phyloP scores from a whole-genome alignment of 495 filamentous ascomycete species.

The Halenospora varia region DNA sequence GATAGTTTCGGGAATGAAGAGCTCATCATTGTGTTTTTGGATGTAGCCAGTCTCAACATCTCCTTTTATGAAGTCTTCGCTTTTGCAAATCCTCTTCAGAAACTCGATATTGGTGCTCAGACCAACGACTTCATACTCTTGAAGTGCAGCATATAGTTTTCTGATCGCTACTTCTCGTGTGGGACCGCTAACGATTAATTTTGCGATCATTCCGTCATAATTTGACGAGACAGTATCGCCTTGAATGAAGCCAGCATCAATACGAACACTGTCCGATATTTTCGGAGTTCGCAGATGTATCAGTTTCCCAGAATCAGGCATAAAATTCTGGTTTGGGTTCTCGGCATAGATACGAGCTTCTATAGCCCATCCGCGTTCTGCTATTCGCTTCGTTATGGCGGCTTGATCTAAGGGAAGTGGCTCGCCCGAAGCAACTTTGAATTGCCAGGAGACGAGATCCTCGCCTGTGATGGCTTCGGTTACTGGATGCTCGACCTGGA shows the following conservation, averaged over 20 bases:
- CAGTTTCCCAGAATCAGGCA: constrained; percentile 88
- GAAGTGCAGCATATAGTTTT: constrained; percentile 75
- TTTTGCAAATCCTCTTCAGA: constrained; percentile 77
- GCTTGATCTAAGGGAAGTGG: constrained; percentile 81
- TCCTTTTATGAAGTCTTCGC: constrained; percentile 76
- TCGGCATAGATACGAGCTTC: constrained; percentile 97
- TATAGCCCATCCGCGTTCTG: constrained; percentile 77
- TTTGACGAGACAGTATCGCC: constrained; percentile 93
- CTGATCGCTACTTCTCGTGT: constrained; percentile 77
- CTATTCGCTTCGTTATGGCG: constrained; percentile 73
- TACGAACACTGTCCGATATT: constrained; percentile 66
- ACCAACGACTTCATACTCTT: constrained; percentile 89
- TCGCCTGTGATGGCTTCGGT: constrained; percentile 96
- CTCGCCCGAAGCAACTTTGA: constrained; percentile 85
- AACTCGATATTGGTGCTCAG: constrained; percentile 96
- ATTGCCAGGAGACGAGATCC: constrained; percentile 95
- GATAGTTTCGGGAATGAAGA: constrained; percentile 54
- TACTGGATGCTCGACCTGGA: constrained; percentile 97
- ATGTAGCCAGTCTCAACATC: constrained; percentile 97
- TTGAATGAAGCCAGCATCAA: constrained; percentile 87
- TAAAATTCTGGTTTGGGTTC: constrained; percentile 84
- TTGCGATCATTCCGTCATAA: constrained; percentile 99
- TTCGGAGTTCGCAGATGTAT: constrained; percentile 75
- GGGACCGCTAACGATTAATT: constrained; percentile 85
- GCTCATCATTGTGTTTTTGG: constrained; percentile 72